Base-by-base conservation (phyloP, 2,329 filamentous ascomycete genomes). In the Aspergillus quadrilineatus region DNA sequence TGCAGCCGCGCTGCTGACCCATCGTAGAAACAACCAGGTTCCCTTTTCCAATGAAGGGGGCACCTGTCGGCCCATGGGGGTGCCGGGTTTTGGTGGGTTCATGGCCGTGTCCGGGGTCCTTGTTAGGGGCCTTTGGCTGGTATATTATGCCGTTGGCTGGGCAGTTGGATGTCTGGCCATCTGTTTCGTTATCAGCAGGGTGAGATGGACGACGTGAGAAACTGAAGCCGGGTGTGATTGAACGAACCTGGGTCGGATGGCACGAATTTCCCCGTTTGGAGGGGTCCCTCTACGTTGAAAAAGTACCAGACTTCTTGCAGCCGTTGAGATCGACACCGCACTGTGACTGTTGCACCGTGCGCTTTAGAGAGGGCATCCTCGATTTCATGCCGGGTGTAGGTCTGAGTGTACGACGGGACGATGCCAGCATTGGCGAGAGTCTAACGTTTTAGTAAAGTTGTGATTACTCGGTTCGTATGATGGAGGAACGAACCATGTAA, bases 141-240 rank as follows among this genome's bases (percentile, higher is more conserved):
- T 90, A 90, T 62, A 80, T 82, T 68, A 91, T 84, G 4, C 84
- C 84, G 0, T 71, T 79, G 44, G 72, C 67, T 0, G 88, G 85
- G 68, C 89, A 92, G 51, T 80, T 84, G 45, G 85, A 85, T 53
- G 79, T 82, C 10, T 80, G 79, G 39, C 85, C 82, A 62, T 85
- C 81, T 55, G n/a, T 26, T 4, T 22, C 29, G 17, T 12, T 39
- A 10, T 48, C 14, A 29, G 15, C 8, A 12, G 26, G 3, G 7
- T 30, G 12, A 36, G n/a, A 39, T 28, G 30, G 9, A 41, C 4
- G 34, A 37, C 15, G 12, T 43, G 45, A 1, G 14, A 22, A 22
- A 22, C 22, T 22, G 22, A 22, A 22, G 22, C 2, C 22, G 22
- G 22, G 22, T 22, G 22, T 29, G 22, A 60, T 9, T 39, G n/a